These are phyloP conservation scores for Lactifluus subvellereus DNA, from an alignment of 768 basidiomycete genomes.

Conservation along the genomic window DNA sequence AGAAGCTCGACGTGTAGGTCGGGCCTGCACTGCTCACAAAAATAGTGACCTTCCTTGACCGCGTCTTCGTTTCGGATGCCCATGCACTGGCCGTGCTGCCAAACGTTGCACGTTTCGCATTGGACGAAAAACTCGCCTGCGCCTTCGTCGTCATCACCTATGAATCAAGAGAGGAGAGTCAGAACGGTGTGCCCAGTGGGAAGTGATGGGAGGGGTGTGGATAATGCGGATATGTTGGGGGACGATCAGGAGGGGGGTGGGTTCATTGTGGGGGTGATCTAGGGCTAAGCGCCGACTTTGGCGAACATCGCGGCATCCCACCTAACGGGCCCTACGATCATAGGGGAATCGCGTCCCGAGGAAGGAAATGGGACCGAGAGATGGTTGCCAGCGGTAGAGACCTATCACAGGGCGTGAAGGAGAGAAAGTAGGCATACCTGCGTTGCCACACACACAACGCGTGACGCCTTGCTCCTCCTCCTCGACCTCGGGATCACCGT, in stretches of 20 bases:
- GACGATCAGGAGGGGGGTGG: slow-evolving; percentile 4
- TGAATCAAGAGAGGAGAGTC: slow-evolving; percentile 23
- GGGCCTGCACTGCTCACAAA: slow-evolving; percentile 89
- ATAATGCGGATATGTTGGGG: neutral
- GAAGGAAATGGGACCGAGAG: neutral
- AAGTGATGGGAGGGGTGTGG: slow-evolving; percentile 7
- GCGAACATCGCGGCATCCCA: slow-evolving; percentile 10
- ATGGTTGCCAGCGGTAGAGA: neutral
- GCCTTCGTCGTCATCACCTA: slow-evolving; percentile 66
- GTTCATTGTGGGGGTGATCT: slow-evolving; percentile 1
- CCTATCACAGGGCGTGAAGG: slow-evolving; percentile 9
- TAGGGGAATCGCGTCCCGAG: slow-evolving; percentile 7
- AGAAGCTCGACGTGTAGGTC: slow-evolving; percentile 78
- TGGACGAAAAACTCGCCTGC: slow-evolving; percentile 97
- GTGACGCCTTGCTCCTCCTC: slow-evolving; percentile 60
- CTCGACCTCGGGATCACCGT: slow-evolving; percentile 36
- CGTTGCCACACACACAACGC: slow-evolving; percentile 81
- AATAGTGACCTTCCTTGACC: slow-evolving; percentile 76
- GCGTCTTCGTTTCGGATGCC: slow-evolving; percentile 77
- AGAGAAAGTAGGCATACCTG: slow-evolving; percentile 45
- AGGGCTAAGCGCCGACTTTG: slow-evolving; percentile 9
- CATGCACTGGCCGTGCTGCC: slow-evolving; percentile 98
- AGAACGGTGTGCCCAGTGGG: slow-evolving; percentile 26
- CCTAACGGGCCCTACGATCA: neutral
- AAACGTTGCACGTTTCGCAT: slow-evolving; percentile 94